These are phyloP conservation scores for Sporothrix curviconia DNA, from an alignment of 2,329 filamentous ascomycete genomes.

Conservation along the genomic window DNA sequence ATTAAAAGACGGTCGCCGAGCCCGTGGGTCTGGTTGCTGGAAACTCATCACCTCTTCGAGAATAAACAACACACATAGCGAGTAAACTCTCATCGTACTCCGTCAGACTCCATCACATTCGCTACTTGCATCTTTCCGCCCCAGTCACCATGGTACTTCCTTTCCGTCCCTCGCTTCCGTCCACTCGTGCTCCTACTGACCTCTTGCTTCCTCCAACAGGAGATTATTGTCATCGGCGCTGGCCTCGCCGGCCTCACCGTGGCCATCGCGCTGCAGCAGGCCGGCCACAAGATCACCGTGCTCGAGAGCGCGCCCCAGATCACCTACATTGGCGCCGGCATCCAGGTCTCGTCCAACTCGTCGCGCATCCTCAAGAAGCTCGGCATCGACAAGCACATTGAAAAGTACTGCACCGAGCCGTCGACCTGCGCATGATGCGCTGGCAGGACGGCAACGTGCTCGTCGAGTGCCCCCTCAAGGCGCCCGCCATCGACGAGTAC, in stretches of 20 bases:
- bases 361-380: slow-evolving; percentile 45
- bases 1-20: not conserved
- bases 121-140: no score
- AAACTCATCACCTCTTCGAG: not conserved
- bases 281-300: slow-evolving; percentile 16
- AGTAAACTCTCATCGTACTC: not conserved
- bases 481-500: slow-evolving; percentile 42
- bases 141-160: no score
- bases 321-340: slow-evolving; percentile 37
- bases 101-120: not conserved
- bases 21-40: not conserved
- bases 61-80: no score
- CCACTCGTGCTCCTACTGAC: no score
- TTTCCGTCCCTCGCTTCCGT: no score
- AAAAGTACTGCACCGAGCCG: slow-evolving; percentile 36
- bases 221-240: slow-evolving; percentile 22
- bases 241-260: slow-evolving; percentile 17
- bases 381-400: slow-evolving; percentile 40
- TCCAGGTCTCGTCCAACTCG: slow-evolving; percentile 47
- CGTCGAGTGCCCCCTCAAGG: slow-evolving; percentile 46
- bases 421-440: slow-evolving; percentile 43
- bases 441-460: slow-evolving; percentile 43
- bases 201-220: no score
- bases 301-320: slow-evolving; percentile 29
- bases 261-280: slow-evolving; percentile 15